Percentiles rank a stretch among this genome's conserved stretches.
Conservation (phyloP, 225 moss, liverwort and hornwort species). For the Climacium dendroides region DNA sequence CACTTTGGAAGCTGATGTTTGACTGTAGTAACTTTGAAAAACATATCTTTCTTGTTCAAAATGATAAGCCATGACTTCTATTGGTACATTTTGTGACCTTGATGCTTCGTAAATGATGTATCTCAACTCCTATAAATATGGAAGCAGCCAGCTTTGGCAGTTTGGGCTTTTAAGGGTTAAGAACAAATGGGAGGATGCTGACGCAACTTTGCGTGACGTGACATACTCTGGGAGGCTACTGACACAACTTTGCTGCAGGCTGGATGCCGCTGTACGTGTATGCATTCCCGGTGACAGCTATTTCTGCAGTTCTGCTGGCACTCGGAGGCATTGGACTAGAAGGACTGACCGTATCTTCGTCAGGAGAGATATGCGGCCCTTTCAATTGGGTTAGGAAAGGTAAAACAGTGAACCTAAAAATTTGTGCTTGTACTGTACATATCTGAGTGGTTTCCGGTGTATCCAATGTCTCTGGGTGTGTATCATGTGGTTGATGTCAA, state of each 20-base stretch:
- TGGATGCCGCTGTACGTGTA: constrained; percentile 79
- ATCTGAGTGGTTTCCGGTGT: not conserved
- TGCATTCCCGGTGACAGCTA: constrained; percentile 41
- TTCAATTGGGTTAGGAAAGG: constrained; percentile 48
- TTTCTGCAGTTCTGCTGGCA: constrained; percentile 19
- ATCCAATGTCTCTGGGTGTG: not conserved
- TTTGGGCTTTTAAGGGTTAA: not conserved
- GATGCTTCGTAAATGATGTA: not conserved
- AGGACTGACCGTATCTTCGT: constrained; percentile 11
- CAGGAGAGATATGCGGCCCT: constrained; percentile 33
- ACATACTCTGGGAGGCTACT: not conserved
- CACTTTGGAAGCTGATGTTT: not conserved
- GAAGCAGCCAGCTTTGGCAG: not conserved
- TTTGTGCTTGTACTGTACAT: not conserved
- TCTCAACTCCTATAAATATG: not conserved
- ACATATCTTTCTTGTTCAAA: not conserved
- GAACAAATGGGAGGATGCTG: not conserved
- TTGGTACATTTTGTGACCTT: not conserved
- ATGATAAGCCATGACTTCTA: not conserved
- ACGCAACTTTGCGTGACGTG: not conserved
- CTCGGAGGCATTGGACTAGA: constrained; percentile 24
- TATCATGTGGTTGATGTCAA: not conserved
- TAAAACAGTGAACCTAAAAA: not conserved
- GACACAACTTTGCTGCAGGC: constrained; percentile 6
- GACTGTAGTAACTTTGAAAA: not conserved